phyloP scores from a whole-genome alignment of 2,329 filamentous ascomycete species.

The Colletotrichum caudatum region DNA sequence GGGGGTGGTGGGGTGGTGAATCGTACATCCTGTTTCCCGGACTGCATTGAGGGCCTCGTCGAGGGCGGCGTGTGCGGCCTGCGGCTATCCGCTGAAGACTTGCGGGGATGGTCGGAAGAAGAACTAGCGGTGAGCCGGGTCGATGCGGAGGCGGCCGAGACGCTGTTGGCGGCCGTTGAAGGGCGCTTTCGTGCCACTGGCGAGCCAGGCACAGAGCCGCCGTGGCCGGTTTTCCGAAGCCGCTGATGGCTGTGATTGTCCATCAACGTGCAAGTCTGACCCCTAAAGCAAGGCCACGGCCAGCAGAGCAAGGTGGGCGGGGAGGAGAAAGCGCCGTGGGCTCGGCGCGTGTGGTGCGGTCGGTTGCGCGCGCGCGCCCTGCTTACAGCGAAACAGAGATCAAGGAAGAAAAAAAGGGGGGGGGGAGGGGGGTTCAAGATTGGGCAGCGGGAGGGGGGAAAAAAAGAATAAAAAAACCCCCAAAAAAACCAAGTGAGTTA shows the following conservation, averaged over 20 bases:
- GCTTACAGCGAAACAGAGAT: too few relatives aligned
- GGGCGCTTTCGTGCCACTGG: constrained; percentile 28
- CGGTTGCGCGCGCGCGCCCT: too few relatives aligned
- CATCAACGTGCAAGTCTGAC: constrained; percentile 38
- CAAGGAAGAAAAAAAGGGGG: too few relatives aligned
- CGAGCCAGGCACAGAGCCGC: constrained; percentile 13
- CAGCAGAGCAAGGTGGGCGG: not conserved
- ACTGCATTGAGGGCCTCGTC: constrained; percentile 34
- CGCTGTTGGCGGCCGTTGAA: constrained; percentile 36
- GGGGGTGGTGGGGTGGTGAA: not conserved
- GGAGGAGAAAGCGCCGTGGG: not conserved
- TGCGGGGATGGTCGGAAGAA: constrained; percentile 39
- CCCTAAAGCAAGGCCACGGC: constrained; percentile 5
- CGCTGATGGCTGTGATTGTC: constrained; percentile 26
- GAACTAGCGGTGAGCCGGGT: constrained; percentile 43
- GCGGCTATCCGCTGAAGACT: constrained; percentile 28
- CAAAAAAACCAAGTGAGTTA: not conserved
- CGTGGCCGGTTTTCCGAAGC: constrained; percentile 20
- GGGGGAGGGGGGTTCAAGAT: too few relatives aligned
- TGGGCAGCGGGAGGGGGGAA: too few relatives aligned
- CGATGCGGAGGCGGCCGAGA: constrained; percentile 38
- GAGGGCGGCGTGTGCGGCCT: constrained; percentile 38
- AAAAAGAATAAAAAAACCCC: not conserved
- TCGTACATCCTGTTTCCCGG: constrained; percentile 22
- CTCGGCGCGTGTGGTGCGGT: not conserved